A percentile compares a stretch with the other conserved stretches of the same genome.
phyloP scores from a whole-genome alignment of 495 filamentous ascomycete genomes.

The Hyphodiscus hymeniophilus region DNA sequence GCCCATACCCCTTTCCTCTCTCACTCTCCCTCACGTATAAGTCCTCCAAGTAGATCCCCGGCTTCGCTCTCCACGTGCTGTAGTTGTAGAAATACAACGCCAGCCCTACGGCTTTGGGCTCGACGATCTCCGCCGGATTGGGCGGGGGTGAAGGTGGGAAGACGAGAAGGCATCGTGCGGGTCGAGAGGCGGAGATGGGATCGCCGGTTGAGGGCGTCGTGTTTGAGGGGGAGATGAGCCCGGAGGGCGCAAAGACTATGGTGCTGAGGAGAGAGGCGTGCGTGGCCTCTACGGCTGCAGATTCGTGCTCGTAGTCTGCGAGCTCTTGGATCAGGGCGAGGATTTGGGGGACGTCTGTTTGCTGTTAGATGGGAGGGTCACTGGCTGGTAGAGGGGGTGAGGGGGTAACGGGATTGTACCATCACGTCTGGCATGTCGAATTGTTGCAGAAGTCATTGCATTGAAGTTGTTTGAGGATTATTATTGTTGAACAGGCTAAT shows the following conservation, averaged over 20 bases:
- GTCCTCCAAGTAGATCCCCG: slow-evolving; percentile 93
- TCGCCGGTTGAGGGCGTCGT: slow-evolving; percentile 26
- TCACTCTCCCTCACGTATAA: slow-evolving; percentile 69
- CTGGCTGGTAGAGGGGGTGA: neutral
- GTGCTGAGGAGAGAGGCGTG: slow-evolving; percentile 61
- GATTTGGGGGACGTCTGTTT: slow-evolving; percentile 76
- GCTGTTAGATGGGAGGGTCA: neutral
- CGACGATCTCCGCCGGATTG: no score
- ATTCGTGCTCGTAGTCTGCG: slow-evolving; percentile 74
- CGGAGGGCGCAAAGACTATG: slow-evolving; percentile 44
- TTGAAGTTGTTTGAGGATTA: no score
- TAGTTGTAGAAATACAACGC: slow-evolving; percentile 54
- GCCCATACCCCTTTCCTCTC: slow-evolving; percentile 72
- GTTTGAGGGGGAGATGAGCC: slow-evolving; percentile 42
- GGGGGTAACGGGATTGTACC: no score
- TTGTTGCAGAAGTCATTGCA: no score
- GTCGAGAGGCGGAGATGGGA: slow-evolving; percentile 22
- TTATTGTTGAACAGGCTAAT: no score
- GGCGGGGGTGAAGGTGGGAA: slow-evolving; percentile 28
- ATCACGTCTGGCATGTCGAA: slow-evolving; percentile 20
- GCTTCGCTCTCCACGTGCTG: slow-evolving; percentile 71
- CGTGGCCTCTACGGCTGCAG: slow-evolving; percentile 68
- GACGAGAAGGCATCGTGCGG: slow-evolving; percentile 29
- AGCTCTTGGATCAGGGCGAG: slow-evolving; percentile 79
- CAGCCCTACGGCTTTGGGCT: slow-evolving; percentile 48